Evolutionary conservation across 345 rosid species (phyloP).

Genomic region (Hibiscus tridactylites): DNA sequence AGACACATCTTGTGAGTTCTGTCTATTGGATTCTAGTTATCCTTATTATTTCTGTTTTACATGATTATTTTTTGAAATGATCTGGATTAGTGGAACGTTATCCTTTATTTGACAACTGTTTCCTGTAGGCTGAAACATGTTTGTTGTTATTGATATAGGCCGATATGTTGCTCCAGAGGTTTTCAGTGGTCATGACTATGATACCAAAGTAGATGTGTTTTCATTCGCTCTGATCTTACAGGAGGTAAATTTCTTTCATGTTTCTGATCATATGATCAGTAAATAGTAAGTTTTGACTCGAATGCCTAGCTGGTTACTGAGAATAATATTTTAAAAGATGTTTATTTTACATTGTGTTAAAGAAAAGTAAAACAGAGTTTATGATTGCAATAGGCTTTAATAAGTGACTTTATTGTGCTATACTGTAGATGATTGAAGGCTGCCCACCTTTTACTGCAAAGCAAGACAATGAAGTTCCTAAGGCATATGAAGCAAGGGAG

Average conservation of each 20-base stretch:
- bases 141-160: conserved; percentile 36
- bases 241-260: conserved; percentile 40
- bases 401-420: conserved; percentile 12
- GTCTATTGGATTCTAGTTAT: conserved; percentile 1
- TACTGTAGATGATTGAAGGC: conserved; percentile 81
- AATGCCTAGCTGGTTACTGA: background rate
- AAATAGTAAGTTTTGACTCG: background rate
- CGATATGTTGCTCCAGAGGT: conserved; percentile 94
- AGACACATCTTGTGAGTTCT: conserved; percentile 64
- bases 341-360: background rate
- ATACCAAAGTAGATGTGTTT: conserved; percentile 92
- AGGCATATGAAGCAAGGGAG: conserved; percentile 37
- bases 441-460: conserved; percentile 58
- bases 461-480: conserved; percentile 54
- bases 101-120: background rate
- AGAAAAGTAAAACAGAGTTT: background rate
- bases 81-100: background rate
- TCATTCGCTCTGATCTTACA: conserved; percentile 87
- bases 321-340: background rate
- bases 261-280: background rate
- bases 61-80: background rate
- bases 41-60: background rate
- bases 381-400: background rate
- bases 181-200: conserved; percentile 58
- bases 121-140: background rate